Percentiles rank a stretch among this genome's conserved stretches.
phyloP scores from a whole-genome alignment of 352 stramenopile genomes.

The Pythium vanterpoolii region DNA sequence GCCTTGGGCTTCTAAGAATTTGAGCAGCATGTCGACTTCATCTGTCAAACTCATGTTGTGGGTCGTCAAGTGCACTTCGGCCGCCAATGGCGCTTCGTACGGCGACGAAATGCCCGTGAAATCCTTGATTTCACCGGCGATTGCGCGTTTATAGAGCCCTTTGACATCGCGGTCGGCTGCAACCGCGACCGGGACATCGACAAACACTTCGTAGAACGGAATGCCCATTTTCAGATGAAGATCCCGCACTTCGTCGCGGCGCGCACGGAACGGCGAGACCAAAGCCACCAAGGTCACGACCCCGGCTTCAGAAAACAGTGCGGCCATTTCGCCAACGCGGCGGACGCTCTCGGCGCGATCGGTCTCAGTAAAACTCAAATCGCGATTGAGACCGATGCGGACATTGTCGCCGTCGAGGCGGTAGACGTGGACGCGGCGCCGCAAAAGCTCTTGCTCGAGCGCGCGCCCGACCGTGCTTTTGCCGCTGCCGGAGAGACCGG shows the following conservation, averaged over 20 bases:
- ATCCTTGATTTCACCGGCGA: slow-evolving; percentile 96
- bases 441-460: slow-evolving; percentile 94
- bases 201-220: slow-evolving; percentile 98
- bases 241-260: slow-evolving; percentile 93
- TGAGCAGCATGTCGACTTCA: slow-evolving; percentile 62
- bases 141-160: slow-evolving; percentile 92
- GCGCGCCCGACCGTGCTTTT: slow-evolving; percentile 98
- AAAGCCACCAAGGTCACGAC: slow-evolving; percentile 98
- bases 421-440: slow-evolving; percentile 95
- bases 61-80: slow-evolving; percentile 95
- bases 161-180: slow-evolving; percentile 97
- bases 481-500: slow-evolving; percentile 94
- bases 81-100: slow-evolving; percentile 93
- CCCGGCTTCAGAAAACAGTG: slow-evolving; percentile 94
- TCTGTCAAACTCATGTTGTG: slow-evolving; percentile 93
- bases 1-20: slow-evolving; percentile 54
- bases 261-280: slow-evolving; percentile 94
- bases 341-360: slow-evolving; percentile 96
- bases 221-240: slow-evolving; percentile 92
- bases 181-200: slow-evolving; percentile 96
- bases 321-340: slow-evolving; percentile 95
- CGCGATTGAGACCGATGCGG: slow-evolving; percentile 96
- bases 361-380: slow-evolving; percentile 94
- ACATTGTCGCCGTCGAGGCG: slow-evolving; percentile 98
- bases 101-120: slow-evolving; percentile 99